Evolutionary conservation across 2,329 filamentous ascomycete species (phyloP), one percentile per base, ranked within the genome.

Genomic region (Pestalotiopsis sp.): DNA sequence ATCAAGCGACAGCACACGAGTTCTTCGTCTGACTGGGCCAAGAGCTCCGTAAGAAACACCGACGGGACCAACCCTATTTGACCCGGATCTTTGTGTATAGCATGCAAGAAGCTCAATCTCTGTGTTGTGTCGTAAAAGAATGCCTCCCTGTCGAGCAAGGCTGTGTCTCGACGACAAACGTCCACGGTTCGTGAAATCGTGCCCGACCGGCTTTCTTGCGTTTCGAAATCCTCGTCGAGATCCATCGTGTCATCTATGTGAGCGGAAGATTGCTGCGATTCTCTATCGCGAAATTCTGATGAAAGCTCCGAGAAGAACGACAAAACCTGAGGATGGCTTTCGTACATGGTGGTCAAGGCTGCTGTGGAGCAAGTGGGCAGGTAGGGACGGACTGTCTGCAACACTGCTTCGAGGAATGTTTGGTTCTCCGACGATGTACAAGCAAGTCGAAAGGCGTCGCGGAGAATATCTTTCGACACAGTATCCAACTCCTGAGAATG

Each of bases 151-250:
- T 84, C 83, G 55, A 84, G 71, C 20, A 87, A 75, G 13, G 82
- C 76, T 6, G 78, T 74, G 57, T 83, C 82, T 22, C 81, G 80
- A 20, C 86, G 82, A 56, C 88, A 82, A 56, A 88, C 75, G 17
- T 84, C 75, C 22, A 78, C 72, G 1, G 71, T 68, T 39, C 78
- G 80, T 38, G 81, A 76, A 1, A 75, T 69, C 17, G 77, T 75
- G 62, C 81, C 83, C 30, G 76, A 79, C 26, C 82, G 82, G 69
- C 85, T 89, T 65, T 81, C 81, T 71, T 91, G 88, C 0, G 88
- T 89, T 55, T 88, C 86, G 66, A 91, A 89, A 1, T 87, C 86
- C 13, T 87, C 83, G 72, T 94, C 91, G 4, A 94, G 74, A 66
- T 93, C 90, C 89, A 92, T 91, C 5, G 83, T 75, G 71, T 91